phyloP scores from a whole-genome alignment of 2,329 filamentous ascomycete species.

The Botrytis paeoniae region DNA sequence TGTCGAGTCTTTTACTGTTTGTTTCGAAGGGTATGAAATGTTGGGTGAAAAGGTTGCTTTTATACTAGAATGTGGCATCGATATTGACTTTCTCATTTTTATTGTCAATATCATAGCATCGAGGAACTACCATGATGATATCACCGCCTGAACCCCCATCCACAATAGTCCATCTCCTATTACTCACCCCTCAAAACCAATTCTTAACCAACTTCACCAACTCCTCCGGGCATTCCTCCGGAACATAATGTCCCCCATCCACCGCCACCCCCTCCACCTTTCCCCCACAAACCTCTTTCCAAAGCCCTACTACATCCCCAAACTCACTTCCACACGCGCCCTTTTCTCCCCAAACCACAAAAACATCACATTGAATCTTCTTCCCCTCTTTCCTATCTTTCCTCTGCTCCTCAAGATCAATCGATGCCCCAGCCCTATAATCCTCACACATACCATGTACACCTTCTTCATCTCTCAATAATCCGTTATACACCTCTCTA shows the following conservation, averaged over 20 bases:
- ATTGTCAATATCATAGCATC: background rate
- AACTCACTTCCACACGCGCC: slow-evolving; percentile 50
- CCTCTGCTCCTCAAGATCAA: slow-evolving; percentile 51
- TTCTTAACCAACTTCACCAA: slow-evolving; percentile 43
- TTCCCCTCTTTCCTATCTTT: slow-evolving; percentile 44
- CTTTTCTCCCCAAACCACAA: slow-evolving; percentile 50
- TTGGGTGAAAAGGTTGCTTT: background rate
- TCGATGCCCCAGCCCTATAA: slow-evolving; percentile 51
- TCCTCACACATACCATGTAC: slow-evolving; percentile 54
- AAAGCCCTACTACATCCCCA: slow-evolving; percentile 47
- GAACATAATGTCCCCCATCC: slow-evolving; percentile 49
- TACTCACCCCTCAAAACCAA: slow-evolving; percentile 37
- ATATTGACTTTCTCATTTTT: background rate
- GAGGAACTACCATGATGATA: background rate
- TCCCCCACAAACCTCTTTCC: slow-evolving; percentile 45
- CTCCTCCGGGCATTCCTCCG: slow-evolving; percentile 50
- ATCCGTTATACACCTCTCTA: slow-evolving; percentile 24
- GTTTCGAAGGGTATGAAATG: background rate
- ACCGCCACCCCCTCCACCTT: slow-evolving; percentile 44
- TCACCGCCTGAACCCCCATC: background rate
- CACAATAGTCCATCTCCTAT: background rate
- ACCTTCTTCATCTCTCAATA: slow-evolving; percentile 38
- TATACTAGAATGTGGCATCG: background rate
- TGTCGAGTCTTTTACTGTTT: background rate
- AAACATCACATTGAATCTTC: slow-evolving; percentile 46